phyloP scores from a whole-genome alignment of 345 rosid genomes.

The Bretschneidera sinensis region DNA sequence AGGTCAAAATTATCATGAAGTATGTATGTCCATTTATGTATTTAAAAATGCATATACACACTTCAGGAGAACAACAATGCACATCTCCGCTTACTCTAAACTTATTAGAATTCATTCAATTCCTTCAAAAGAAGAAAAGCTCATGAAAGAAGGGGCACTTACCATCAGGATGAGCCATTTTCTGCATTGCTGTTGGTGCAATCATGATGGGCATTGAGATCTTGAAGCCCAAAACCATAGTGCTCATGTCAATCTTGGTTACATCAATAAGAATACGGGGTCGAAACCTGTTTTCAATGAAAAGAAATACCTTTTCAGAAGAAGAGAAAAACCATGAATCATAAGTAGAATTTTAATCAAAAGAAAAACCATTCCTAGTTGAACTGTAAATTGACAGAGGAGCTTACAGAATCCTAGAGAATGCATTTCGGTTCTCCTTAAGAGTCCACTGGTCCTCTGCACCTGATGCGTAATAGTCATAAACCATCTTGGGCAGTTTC shows the following conservation, averaged over 20 bases:
- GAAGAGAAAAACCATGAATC: slow-evolving; percentile 3
- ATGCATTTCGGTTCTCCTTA: slow-evolving; percentile 72
- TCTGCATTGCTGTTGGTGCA: slow-evolving; percentile 97
- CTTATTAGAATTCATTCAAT: no score
- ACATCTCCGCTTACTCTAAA: no score
- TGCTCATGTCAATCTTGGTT: slow-evolving; percentile 69
- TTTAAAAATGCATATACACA: no score
- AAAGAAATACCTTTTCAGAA: slow-evolving; percentile 1
- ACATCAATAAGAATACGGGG: slow-evolving; percentile 91
- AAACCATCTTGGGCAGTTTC: slow-evolving; percentile 91
- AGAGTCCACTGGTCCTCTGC: slow-evolving; percentile 99
- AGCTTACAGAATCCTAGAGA: slow-evolving; percentile 79
- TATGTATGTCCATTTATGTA: no score
- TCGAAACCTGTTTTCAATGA: slow-evolving; percentile 53
- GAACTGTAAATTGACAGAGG: background rate
- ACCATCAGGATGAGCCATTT: slow-evolving; percentile 98
- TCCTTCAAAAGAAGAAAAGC: background rate
- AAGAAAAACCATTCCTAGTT: no score
- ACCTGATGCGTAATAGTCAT: slow-evolving; percentile 89
- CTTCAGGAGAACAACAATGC: no score
- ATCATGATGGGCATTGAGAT: slow-evolving; percentile 95
- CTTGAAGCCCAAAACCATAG: slow-evolving; percentile 77
- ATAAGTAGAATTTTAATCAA: background rate
- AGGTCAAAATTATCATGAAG: background rate
- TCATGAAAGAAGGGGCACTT: background rate